Base-by-base conservation (phyloP, 108 stramenopile species). In the Cyclotella kingstonii region DNA sequence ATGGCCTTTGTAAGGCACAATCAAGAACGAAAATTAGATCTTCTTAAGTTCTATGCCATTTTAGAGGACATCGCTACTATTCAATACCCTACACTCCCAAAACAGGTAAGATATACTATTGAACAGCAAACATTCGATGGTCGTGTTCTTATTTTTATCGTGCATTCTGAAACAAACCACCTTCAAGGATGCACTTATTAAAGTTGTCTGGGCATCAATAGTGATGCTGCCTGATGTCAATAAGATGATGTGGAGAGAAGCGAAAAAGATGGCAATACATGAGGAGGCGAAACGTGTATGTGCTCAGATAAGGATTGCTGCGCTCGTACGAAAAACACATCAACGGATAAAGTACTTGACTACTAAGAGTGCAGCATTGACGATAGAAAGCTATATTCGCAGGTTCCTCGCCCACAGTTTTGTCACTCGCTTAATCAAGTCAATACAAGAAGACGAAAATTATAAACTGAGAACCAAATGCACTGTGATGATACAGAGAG, bases 211-310 rank as follows among this genome's bases (percentile, higher is more conserved):
- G 81, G 46, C 46, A 34, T 73, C 63, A 39, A 43, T 78, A 22
- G 77, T 75, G 22, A 69, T 75, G 77, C 51, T 81, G 21, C 68
- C 77, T 1, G 60, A 75, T 60, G 77, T 81, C 12, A 81, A 81
- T 60, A 31, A 10, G 29, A 73, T 73, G 61, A 65, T 78, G 55
- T 81, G 81, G 81, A 68, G 43, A 31, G 76, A 78, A 48, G 77
- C 81, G 4, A 77, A 81, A 36, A 54, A 27, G 28, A 74, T 78
- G 73, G 81, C 81, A n/a, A 74, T 81, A 10, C 12, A 58, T 21
- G 30, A 33, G n/a, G 77, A 81, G 54, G 67, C 54, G 17, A 39
- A 18, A 55, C 52, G 77, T 15, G 72, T 69, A n/a, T 81, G 72
- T 46, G 81, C 77, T 29, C 68, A 73, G 26, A 68, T 52, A 39